These are phyloP conservation scores for Penicillium palitans DNA, from an alignment of 2,329 filamentous ascomycete genomes.

Conservation along the genomic window DNA sequence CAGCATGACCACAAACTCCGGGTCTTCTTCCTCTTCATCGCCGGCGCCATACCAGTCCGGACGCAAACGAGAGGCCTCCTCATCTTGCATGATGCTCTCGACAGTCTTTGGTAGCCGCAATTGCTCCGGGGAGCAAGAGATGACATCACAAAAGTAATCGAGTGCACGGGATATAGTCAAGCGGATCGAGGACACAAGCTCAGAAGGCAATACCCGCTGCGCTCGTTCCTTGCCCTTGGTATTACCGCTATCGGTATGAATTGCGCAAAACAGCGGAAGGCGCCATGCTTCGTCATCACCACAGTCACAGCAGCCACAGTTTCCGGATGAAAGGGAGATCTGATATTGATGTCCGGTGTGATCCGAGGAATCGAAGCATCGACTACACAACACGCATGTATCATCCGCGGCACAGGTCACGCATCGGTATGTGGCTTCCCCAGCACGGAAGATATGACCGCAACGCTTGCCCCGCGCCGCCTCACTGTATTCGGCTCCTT, in stretches of 20 bases:
- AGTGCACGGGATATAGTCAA: constrained; percentile 83
- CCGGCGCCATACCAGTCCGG: constrained; percentile 70
- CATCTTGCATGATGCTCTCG: constrained; percentile 78
- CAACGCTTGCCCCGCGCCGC: constrained; percentile 89
- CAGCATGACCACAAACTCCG: constrained; percentile 79
- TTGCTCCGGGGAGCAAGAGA: constrained; percentile 96
- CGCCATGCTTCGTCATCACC: constrained; percentile 95
- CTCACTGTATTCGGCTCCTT: constrained; percentile 92
- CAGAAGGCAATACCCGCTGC: constrained; percentile 70
- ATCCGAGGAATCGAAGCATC: constrained; percentile 93
- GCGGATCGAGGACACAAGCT: constrained; percentile 73
- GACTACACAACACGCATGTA: constrained; percentile 90
- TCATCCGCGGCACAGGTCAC: constrained; percentile 93
- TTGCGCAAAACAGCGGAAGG: constrained; percentile 79
- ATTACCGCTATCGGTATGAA: constrained; percentile 69
- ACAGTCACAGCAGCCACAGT: constrained; percentile 96
- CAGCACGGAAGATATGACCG: constrained; percentile 93
- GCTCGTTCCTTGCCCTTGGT: constrained; percentile 53
- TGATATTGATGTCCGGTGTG: constrained; percentile 91
- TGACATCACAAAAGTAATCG: constrained; percentile 96
- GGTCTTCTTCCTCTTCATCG: constrained; percentile 61
- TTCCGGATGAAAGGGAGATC: constrained; percentile 82
- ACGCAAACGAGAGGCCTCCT: constrained; percentile 73
- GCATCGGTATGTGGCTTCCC: constrained; percentile 92
- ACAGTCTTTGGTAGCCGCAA: constrained; percentile 80